A percentile compares a stretch with the other conserved stretches of the same genome.
Conservation (phyloP, 331 rosid species). For the Dryas integrifolia region DNA sequence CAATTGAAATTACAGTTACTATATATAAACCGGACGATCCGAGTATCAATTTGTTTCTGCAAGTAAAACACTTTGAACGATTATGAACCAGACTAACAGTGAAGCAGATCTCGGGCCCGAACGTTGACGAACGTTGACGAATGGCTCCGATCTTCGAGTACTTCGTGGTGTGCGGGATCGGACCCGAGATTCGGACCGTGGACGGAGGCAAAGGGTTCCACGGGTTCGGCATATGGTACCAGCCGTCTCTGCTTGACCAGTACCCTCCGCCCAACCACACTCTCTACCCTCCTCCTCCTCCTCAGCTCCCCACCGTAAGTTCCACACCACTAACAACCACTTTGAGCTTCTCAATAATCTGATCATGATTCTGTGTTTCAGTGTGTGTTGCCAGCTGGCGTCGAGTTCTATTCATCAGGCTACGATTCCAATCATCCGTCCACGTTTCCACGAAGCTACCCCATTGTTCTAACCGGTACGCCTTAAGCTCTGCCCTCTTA, state of each 20-base stretch:
- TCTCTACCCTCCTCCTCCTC: constrained; percentile 93
- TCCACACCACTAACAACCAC: not conserved
- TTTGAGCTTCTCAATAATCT: constrained; percentile 7
- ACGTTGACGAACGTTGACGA: constrained; percentile 22
- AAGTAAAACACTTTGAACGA: no score
- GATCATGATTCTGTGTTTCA: constrained; percentile 29
- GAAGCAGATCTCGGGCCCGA: no score
- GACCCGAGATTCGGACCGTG: constrained; percentile 85
- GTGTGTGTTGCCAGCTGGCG: constrained; percentile 98
- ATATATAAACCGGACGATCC: no score
- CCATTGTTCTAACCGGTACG: constrained; percentile 89
- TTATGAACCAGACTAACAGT: no score
- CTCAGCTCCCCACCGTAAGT: constrained; percentile 93
- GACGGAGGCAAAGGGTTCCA: constrained; percentile 87
- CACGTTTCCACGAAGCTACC: constrained; percentile 86
- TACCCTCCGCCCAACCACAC: constrained; percentile 73
- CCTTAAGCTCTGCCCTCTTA: constrained; percentile 6
- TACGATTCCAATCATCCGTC: constrained; percentile 56
- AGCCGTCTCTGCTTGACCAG: constrained; percentile 80
- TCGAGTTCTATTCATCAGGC: constrained; percentile 66
- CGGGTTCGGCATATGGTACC: constrained; percentile 57
- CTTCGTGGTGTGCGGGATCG: constrained; percentile 95
- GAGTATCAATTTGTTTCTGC: no score
- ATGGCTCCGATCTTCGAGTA: constrained; percentile 96
- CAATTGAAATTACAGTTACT: no score